A percentile compares a stretch with the other conserved stretches of the same genome.
These are phyloP conservation scores for Saccharomycopsis guyanensis DNA, from an alignment of 805 yeast species.

Conservation along the genomic window DNA sequence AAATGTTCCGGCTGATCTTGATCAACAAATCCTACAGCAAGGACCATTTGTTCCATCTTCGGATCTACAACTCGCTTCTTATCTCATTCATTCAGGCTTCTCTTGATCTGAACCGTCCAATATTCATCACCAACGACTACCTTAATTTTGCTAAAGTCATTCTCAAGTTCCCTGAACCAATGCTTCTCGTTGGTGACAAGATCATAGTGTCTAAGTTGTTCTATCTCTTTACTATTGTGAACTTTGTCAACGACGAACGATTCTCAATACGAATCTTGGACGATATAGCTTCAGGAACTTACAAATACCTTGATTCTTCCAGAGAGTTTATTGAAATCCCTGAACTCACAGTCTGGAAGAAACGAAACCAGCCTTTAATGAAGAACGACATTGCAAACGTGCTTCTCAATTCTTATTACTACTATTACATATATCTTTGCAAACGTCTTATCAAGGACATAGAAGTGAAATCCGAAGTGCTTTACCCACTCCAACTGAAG, in stretches of 20 bases:
- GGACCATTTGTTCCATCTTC: constrained; percentile 43
- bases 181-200: constrained; percentile 39
- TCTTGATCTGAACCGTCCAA: constrained; percentile 42
- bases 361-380: constrained; percentile 38
- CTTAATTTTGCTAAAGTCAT: constrained; percentile 37
- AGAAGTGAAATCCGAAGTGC: constrained; percentile 3
- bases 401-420: constrained; percentile 40
- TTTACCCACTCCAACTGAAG: constrained; percentile 24
- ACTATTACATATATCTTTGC: constrained; percentile 36
- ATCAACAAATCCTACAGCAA: constrained; percentile 25
- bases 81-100: constrained; percentile 45
- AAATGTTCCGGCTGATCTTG: constrained; percentile 33
- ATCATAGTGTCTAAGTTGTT: constrained; percentile 46
- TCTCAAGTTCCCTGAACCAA: constrained; percentile 36
- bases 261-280: constrained; percentile 24
- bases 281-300: constrained; percentile 26
- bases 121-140: constrained; percentile 32
- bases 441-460: constrained; percentile 30
- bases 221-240: constrained; percentile 27
- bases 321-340: constrained; percentile 24
- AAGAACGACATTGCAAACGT: constrained; percentile 42
- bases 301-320: constrained; percentile 23
- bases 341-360: constrained; percentile 39
- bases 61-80: constrained; percentile 47
- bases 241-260: constrained; percentile 24